Evolutionary conservation across 1,284 basidiomycete species (phyloP), one percentile per base, ranked within the genome.

Genomic region (Ceratobasidium sp.): DNA sequence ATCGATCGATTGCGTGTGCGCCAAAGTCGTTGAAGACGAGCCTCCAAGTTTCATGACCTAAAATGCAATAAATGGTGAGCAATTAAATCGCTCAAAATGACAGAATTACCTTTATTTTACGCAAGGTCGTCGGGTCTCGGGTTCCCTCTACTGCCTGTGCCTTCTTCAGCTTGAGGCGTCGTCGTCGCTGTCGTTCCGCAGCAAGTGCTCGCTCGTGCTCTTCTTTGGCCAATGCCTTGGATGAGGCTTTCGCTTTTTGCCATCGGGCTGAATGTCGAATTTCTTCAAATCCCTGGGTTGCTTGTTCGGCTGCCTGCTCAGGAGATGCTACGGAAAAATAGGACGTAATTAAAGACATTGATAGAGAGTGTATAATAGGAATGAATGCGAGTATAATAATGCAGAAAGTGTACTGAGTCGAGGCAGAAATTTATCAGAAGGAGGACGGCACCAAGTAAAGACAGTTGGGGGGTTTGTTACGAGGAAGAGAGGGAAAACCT

Each of bases 401-500:
- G 13, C n/a, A 57, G 21, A 57, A 38, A 38, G 13, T 35, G 38
- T 18, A 16, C 30, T 57, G 30, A 3, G 16, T 18, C 30, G 35
- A 35, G 18, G 30, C 30, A 57, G 55, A 35, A 38, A 18, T 6
- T 16, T 7, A 14, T 26, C n/a, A 14, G 35, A n/a, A 38, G 28
- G 30, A 38, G 11, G 35, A 38, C 11, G 35, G 4, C 11, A 38
- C 55, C 32, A 38, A 14, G 32, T 57, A 54, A 35, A 23, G 30
- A 57, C 55, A 57, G 55, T 18, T 35, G 55, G 14, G 30, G 55
- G 21, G 55, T n/a, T 9, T 57, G 55, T 18, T 54, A 54, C 50
- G 55, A 30, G 55, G 38, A 30, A 30, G 35, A 30, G 30, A 57
- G 30, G 13, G 18, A 57, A 16, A 30, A 8, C 13, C 13, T 57